These are phyloP conservation scores for Luvunga scandens DNA, from an alignment of 345 rosid species.

Conservation along the genomic window DNA sequence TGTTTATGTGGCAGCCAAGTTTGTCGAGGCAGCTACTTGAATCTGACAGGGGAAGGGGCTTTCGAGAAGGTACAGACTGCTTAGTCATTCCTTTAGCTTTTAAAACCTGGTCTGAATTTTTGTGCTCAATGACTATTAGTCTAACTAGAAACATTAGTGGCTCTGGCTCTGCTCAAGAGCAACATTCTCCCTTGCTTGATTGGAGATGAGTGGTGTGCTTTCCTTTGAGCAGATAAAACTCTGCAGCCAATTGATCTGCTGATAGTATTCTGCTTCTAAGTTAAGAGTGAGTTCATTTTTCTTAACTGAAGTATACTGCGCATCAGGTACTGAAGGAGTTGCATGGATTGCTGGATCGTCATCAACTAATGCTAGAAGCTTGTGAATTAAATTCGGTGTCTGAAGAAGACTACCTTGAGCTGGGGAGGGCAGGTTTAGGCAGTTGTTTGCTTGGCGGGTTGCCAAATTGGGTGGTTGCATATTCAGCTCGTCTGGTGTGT, in stretches of 20 bases:
- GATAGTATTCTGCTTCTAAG: background rate
- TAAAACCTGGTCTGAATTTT: background rate
- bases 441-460: conserved; percentile 97
- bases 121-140: background rate
- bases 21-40: conserved; percentile 98
- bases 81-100: background rate
- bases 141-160: background rate
- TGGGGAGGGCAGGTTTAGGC: conserved; percentile 97
- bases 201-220: background rate
- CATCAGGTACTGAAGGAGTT: conserved; percentile 81
- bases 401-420: conserved; percentile 94
- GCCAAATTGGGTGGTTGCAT: conserved; percentile 94
- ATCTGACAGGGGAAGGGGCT: conserved; percentile 99
- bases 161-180: background rate
- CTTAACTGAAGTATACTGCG: conserved; percentile 13
- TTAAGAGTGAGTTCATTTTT: background rate
- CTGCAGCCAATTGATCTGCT: background rate
- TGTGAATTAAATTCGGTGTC: conserved; percentile 77
- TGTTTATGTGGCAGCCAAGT: conserved; percentile 99
- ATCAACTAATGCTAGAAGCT: conserved; percentile 85
- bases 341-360: conserved; percentile 90
- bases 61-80: conserved; percentile 69
- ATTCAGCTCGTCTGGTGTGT: conserved; percentile 93
- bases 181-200: background rate
- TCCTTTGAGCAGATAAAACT: background rate